Evolutionary conservation across 805 yeast species (phyloP), one percentile per base, ranked within the genome.

Genomic region (Ogataea salicorniae): DNA sequence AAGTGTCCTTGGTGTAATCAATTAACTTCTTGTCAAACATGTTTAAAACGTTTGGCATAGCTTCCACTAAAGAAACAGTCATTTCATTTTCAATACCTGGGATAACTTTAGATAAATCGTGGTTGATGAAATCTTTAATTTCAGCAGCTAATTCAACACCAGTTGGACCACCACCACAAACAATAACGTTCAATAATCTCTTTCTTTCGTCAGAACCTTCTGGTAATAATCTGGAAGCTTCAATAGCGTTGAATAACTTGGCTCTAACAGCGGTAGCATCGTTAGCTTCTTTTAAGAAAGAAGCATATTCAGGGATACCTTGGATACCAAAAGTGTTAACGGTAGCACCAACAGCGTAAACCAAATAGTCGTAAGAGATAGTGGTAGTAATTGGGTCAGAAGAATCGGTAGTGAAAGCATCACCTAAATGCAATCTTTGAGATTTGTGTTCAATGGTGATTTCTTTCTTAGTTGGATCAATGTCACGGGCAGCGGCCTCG

Each of bases 71-170:
- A 42, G 92, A 78, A 45, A 92, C 94, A 60, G 80, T 79, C 69
- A 90, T 80, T 68, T 91, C 97, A 57, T 76, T 72, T 55, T 88
- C 83, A 56, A 91, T 79, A 60, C 78, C 84, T 39, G 97, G 97
- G 72, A 87, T 84, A 90, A 95, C 87, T 70, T 84, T 87, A 60
- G 73, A 71, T 70, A 91, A 76, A 69, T 91, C 98, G 68, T 91
- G 95, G 67, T 87, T 90, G 53, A 90, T 86, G 70, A 87, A 92
- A 70, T 91, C 98, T 72, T 87, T 95, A 59, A 91, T 73, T 71
- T 92, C 97, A 62, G 96, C 98, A 57, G 97, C 97, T 60, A 90
- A 86, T 72, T 90, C 97, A 53, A 91, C 97, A 73, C 98, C 98
- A 39, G 98, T 91, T 66, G 98, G 97, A 55, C 98, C 98, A 70